phyloP scores from a whole-genome alignment of 2,329 filamentous ascomycete genomes.

The Alternaria dauci region DNA sequence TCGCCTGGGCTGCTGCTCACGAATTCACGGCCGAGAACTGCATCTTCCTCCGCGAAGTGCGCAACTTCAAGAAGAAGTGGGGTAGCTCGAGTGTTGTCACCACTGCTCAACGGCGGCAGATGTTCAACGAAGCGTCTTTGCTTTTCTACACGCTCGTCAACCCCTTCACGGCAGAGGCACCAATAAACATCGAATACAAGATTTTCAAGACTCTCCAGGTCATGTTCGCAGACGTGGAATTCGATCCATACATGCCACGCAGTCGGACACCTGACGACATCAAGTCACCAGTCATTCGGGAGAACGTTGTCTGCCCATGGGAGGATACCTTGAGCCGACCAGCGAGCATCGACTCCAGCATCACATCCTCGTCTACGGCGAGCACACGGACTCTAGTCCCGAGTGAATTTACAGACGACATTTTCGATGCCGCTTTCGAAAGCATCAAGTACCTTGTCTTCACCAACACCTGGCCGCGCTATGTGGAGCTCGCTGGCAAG shows the following conservation, averaged over 20 bases:
- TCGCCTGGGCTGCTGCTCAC: constrained; percentile 47
- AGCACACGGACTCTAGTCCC: constrained; percentile 43
- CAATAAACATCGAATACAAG: constrained; percentile 53
- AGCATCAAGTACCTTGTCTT: constrained; percentile 52
- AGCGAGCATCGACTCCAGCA: constrained; percentile 41
- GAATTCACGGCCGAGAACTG: constrained; percentile 52
- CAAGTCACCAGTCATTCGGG: constrained; percentile 32
- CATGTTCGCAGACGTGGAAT: constrained; percentile 45
- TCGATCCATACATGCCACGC: constrained; percentile 47
- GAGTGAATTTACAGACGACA: constrained; percentile 44
- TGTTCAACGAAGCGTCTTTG: constrained; percentile 49
- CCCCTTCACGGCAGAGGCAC: constrained; percentile 48
- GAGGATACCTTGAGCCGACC: constrained; percentile 46
- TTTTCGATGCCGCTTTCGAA: constrained; percentile 48
- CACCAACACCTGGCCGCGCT: constrained; percentile 51
- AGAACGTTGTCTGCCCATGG: constrained; percentile 51
- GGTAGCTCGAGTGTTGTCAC: constrained; percentile 34
- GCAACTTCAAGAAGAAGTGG: constrained; percentile 51
- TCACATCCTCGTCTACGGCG: constrained; percentile 32
- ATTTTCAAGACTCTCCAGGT: constrained; percentile 47
- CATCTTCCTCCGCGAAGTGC: constrained; percentile 51
- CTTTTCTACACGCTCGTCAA: constrained; percentile 52
- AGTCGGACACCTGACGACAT: constrained; percentile 34
- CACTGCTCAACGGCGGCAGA: constrained; percentile 45
- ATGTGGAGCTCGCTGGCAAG: constrained; percentile 42